phyloP scores from a whole-genome alignment of 495 filamentous ascomycete genomes.

The Barbatosphaeria neglecta region DNA sequence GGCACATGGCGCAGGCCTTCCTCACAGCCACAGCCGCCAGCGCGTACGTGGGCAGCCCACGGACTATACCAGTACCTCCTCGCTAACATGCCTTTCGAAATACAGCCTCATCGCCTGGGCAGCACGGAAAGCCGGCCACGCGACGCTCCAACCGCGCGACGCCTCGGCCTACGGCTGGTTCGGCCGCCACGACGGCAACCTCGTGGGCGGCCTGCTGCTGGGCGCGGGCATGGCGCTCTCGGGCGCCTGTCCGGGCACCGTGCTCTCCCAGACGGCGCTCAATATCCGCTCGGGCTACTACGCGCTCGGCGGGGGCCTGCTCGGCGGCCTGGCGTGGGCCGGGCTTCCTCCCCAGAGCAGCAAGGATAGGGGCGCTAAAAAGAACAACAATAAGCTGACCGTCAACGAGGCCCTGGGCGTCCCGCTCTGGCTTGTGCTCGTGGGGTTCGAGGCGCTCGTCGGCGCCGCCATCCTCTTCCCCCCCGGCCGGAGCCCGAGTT shows the following conservation, averaged over 20 bases:
- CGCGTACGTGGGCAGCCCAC: constrained; percentile 38
- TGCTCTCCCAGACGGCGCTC: constrained; percentile 40
- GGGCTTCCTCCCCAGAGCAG: constrained; percentile 6
- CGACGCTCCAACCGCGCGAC: constrained; percentile 18
- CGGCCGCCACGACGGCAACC: constrained; percentile 38
- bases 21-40: constrained; percentile 40
- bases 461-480: constrained; percentile 16
- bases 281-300: constrained; percentile 32
- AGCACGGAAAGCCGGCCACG: constrained; percentile 17
- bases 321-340: constrained; percentile 31
- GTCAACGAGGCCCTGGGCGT: constrained; percentile 22
- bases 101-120: constrained; percentile 19
- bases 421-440: constrained; percentile 7
- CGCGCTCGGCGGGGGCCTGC: constrained; percentile 27
- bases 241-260: constrained; percentile 45
- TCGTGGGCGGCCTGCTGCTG: constrained; percentile 42
- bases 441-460: constrained; percentile 17
- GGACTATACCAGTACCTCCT: not conserved
- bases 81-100: not conserved
- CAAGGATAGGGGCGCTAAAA: not conserved
- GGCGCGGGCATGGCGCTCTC: constrained; percentile 44
- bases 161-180: constrained; percentile 28
- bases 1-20: constrained; percentile 48
- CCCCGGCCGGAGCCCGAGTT: constrained; percentile 11
- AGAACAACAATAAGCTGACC: constrained; percentile 9